Conservation (phyloP, 768 basidiomycete genomes). For the Gloeopeniophorella convolvens region DNA sequence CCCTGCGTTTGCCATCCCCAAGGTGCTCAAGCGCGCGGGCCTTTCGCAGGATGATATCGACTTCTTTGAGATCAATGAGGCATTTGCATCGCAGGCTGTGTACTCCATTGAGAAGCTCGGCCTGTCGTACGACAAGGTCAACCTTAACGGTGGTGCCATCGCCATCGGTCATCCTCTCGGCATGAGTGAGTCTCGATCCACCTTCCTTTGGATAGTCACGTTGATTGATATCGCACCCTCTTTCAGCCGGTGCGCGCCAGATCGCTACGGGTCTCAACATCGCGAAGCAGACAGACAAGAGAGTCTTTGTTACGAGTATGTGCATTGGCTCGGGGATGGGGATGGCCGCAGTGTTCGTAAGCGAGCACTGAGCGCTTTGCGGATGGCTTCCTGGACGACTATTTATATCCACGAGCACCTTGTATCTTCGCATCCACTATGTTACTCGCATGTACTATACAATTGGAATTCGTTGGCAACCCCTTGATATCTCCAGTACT, state of each 20-base stretch:
- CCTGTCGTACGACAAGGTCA: slow-evolving; percentile 74
- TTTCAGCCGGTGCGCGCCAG: slow-evolving; percentile 73
- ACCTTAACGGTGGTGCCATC: slow-evolving; percentile 83
- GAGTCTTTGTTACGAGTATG: slow-evolving; percentile 87
- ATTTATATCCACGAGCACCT: neutral
- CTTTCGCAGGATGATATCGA: slow-evolving; percentile 68
- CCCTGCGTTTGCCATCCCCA: slow-evolving; percentile 83
- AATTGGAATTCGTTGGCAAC: neutral
- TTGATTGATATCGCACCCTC: neutral
- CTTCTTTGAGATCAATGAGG: slow-evolving; percentile 91
- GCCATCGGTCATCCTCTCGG: slow-evolving; percentile 87
- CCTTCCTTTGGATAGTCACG: neutral
- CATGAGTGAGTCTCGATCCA: slow-evolving; percentile 49
- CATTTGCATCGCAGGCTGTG: slow-evolving; percentile 80
- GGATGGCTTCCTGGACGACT: neutral
- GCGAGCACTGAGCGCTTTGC: slow-evolving; percentile 52
- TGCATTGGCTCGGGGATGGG: slow-evolving; percentile 89
- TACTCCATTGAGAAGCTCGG: slow-evolving; percentile 64
- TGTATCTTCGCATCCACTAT: neutral
- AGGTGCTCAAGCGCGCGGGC: slow-evolving; percentile 58
- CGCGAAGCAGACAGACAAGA: slow-evolving; percentile 67
- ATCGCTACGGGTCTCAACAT: slow-evolving; percentile 79
- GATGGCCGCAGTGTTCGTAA: slow-evolving; percentile 83
- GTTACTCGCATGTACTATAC: neutral
- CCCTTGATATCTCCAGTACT: too few species aligned